Evolutionary conservation across 331 rosid species (phyloP).

Genomic region (Ulmus americana): DNA sequence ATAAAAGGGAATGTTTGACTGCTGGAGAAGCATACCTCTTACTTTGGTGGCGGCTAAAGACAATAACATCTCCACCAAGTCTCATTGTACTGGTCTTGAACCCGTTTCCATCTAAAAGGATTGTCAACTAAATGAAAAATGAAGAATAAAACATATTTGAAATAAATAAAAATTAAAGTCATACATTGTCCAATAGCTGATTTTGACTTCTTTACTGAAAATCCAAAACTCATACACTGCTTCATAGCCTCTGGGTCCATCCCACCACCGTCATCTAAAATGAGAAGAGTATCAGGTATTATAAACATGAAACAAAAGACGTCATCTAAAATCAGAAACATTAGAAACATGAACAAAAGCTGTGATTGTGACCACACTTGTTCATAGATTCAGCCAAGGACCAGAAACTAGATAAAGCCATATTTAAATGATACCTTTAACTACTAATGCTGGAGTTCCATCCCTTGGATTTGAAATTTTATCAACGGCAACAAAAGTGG

Average conservation of each 20-base stretch:
- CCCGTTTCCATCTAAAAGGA: slow-evolving; percentile 89
- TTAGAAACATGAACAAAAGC: no score
- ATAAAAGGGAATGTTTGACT: background rate
- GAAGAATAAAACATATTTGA: slow-evolving; percentile 10
- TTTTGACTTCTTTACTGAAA: slow-evolving; percentile 62
- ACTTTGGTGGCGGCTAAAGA: slow-evolving; percentile 58
- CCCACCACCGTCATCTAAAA: slow-evolving; percentile 75
- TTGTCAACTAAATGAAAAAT: slow-evolving; percentile 28
- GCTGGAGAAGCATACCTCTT: slow-evolving; percentile 39
- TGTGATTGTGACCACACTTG: no score
- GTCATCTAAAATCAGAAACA: no score
- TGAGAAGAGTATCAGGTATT: slow-evolving; percentile 21
- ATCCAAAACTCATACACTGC: slow-evolving; percentile 81
- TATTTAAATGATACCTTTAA: slow-evolving; percentile 54
- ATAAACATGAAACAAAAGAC: slow-evolving; percentile 1
- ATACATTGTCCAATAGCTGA: slow-evolving; percentile 77
- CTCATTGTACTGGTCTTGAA: slow-evolving; percentile 93
- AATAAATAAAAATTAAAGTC: slow-evolving; percentile 23
- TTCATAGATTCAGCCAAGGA: no score
- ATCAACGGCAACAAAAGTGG: slow-evolving; percentile 70
- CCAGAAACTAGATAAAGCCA: background rate
- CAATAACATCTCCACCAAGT: slow-evolving; percentile 84
- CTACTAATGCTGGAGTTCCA: slow-evolving; percentile 68
- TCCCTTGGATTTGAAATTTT: slow-evolving; percentile 60
- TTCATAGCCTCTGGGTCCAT: slow-evolving; percentile 80